These are phyloP conservation scores for Cercospora beticola DNA, from an alignment of 2,329 filamentous ascomycete genomes.

Conservation along the genomic window DNA sequence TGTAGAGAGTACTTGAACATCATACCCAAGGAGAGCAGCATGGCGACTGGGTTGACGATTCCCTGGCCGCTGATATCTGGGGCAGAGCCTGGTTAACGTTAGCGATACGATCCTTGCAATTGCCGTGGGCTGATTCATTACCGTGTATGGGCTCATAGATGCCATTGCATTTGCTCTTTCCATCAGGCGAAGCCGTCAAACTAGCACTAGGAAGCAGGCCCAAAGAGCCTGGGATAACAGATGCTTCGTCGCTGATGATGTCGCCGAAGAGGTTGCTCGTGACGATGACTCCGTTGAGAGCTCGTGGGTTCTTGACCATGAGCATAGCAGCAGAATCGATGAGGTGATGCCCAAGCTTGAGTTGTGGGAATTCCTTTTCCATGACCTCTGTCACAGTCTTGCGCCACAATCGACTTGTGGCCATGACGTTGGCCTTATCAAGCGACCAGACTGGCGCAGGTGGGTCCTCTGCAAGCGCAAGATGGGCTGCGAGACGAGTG, in stretches of 20 bases:
- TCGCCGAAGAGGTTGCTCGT: constrained; percentile 95
- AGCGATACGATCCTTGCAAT: neutral
- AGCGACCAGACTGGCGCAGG: constrained; percentile 79
- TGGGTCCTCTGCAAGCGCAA: constrained; percentile 74
- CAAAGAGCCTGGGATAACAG: constrained; percentile 87
- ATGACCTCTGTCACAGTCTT: constrained; percentile 83
- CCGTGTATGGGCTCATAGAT: constrained; percentile 98
- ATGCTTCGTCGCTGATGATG: constrained; percentile 93
- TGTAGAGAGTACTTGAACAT: constrained; percentile 91
- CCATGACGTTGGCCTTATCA: constrained; percentile 96
- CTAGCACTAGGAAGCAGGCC: constrained; percentile 86
- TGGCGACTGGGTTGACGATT: constrained; percentile 81
- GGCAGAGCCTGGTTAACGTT: constrained; percentile 62
- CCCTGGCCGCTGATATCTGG: constrained; percentile 91
- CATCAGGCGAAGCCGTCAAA: constrained; percentile 81
- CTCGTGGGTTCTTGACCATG: constrained; percentile 89
- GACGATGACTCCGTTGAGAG: constrained; percentile 85
- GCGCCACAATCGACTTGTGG: constrained; percentile 85
- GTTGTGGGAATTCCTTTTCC: constrained; percentile 81
- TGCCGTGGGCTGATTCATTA: constrained; percentile 43
- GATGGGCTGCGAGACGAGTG: constrained; percentile 73
- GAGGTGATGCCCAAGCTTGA: constrained; percentile 82
- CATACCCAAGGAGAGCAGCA: constrained; percentile 90
- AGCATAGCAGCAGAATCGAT: constrained; percentile 98
- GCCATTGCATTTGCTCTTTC: constrained; percentile 80